Evolutionary conservation across 2,329 filamentous ascomycete genomes (phyloP), one percentile per base, ranked within the genome.

Genomic region (Daldinia eschscholtzii): DNA sequence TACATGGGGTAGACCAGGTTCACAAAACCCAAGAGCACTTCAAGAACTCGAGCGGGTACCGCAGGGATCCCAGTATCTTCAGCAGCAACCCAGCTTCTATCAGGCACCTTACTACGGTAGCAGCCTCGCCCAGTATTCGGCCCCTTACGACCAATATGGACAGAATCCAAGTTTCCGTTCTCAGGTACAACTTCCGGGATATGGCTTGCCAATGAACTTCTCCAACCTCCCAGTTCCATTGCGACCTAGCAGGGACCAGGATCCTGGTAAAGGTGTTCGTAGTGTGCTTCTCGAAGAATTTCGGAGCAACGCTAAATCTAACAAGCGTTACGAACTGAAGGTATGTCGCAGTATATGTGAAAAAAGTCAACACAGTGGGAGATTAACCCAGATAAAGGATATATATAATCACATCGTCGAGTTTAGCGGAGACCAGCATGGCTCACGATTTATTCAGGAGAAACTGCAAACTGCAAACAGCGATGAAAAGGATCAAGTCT

Each of bases 361-460:
- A 42, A 48, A 12, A 26, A 12, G 13, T 39, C 9, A 18, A 13
- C 33, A 44, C 26, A 57, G 5, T 13, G n/a, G 20, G 9, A 20
- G 50, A 58, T 71, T 74, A 69, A 78, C 33, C 7, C 28, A 20
- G 4, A 3, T 42, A 4, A 67, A 90, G 86, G 93, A 97, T 71
- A 95, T 98, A 48, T 95, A 93, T 77, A 88, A 88, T 61, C 89
- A 97, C 76, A 88, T 98, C 41, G 94, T 97, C 0, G 95, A 98
- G 77, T 98, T 98, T 79, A 94, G 93, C 74, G 95, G 96, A 15
- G 96, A 99, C 77, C 96, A 98, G 79, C 92, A 97, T 74, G 96
- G 94, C 0, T 99, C 96, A 0, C 89, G 96, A 0, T 98, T 98
- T 79, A 97, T 99, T 66, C 96, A 99, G 78, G 89, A 92, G 73